Evolutionary conservation across 164 flowering plant species (phyloP).

Genomic region (Stephania cephalantha): DNA sequence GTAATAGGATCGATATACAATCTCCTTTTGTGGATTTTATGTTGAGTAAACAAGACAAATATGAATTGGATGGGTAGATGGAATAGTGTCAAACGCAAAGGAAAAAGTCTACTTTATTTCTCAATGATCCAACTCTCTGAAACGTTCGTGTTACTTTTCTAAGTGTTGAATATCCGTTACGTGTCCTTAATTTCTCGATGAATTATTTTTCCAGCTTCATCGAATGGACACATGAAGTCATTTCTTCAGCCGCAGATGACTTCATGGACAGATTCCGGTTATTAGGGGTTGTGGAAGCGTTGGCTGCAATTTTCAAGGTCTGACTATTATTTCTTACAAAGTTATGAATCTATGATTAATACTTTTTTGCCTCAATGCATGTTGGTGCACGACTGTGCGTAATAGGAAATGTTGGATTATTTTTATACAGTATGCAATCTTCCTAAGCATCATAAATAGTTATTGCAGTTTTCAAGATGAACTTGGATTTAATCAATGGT

Average conservation of each 20-base stretch:
- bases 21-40: too few species aligned
- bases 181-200: constrained; percentile 6
- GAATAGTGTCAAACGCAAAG: too few species aligned
- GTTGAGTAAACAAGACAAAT: too few species aligned
- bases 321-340: constrained; percentile 8
- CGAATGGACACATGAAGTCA: constrained; percentile 80
- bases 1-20: too few species aligned
- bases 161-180: not conserved
- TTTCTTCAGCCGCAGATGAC: constrained; percentile 50
- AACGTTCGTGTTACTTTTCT: too few species aligned
- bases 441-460: not conserved
- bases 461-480: not conserved
- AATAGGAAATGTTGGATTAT: not conserved
- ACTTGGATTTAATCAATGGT: not conserved
- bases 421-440: not conserved
- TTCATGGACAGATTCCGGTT: constrained; percentile 53
- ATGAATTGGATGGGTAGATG: too few species aligned
- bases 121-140: too few species aligned
- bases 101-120: too few species aligned
- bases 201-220: constrained; percentile 52
- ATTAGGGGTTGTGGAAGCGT: constrained; percentile 79
- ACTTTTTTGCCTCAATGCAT: not conserved
- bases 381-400: not conserved
- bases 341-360: not conserved
- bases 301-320: constrained; percentile 92